Conservation (phyloP, 306 rosid genomes). For the Quillaja saponaria region DNA sequence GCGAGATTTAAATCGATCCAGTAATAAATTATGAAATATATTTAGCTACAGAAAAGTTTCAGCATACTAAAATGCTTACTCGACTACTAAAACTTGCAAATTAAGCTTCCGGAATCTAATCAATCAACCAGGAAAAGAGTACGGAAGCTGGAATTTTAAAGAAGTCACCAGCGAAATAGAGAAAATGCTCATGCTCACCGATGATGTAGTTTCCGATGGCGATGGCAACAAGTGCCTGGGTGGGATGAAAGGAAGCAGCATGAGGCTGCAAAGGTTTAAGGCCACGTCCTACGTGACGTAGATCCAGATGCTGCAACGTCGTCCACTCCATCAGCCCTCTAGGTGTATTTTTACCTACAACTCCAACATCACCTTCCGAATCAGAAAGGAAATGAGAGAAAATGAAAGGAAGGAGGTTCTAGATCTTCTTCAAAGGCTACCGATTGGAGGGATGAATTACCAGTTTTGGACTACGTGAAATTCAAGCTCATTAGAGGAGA, state of each 20-base stretch:
- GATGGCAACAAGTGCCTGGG: conserved; percentile 86
- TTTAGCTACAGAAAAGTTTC: too few relatives aligned
- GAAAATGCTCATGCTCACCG: conserved; percentile 45
- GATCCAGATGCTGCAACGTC: conserved; percentile 97
- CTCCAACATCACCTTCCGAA: conserved; percentile 24
- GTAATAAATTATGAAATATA: too few relatives aligned
- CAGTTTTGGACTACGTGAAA: too few relatives aligned
- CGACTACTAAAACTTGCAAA: conserved; percentile 14
- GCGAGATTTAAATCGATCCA: too few relatives aligned
- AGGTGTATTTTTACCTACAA: conserved; percentile 30
- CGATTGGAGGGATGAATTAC: too few relatives aligned
- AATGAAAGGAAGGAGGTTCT: conserved; percentile 15
- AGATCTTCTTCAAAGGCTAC: conserved; percentile 29
- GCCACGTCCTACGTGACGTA: conserved; percentile 78
- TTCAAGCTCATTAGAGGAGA: too few relatives aligned
- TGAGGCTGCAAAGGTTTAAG: conserved; percentile 80
- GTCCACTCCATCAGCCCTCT: conserved; percentile 84
- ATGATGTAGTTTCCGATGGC: conserved; percentile 89
- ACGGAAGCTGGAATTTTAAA: too few relatives aligned
- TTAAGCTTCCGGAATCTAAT: neutral
- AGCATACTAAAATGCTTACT: too few relatives aligned
- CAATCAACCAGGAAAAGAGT: neutral
- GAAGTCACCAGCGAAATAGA: too few relatives aligned
- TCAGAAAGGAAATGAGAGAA: conserved; percentile 14
- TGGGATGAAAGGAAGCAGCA: conserved; percentile 85